A percentile compares a stretch with the other conserved stretches of the same genome.
Conservation (phyloP, 2,329 filamentous ascomycete species). For the Colletotrichum chrysophilum region DNA sequence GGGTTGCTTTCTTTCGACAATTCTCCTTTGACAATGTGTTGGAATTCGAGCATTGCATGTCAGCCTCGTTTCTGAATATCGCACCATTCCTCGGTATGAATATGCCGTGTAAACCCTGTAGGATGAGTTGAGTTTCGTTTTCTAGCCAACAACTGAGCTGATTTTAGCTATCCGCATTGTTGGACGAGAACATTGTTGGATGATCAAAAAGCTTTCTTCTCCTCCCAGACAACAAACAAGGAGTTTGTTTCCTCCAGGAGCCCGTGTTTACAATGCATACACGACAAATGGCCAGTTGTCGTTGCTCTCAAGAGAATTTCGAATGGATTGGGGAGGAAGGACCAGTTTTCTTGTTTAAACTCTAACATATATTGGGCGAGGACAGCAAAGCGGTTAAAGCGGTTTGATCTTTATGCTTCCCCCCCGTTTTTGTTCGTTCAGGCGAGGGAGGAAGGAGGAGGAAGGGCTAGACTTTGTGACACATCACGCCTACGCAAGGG, state of each 20-base stretch:
- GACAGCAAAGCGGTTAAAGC: neutral
- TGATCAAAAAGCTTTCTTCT: neutral
- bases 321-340: neutral
- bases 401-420: neutral
- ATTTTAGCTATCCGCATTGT: neutral
- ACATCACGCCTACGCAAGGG: neutral
- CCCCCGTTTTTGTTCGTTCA: neutral
- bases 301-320: neutral
- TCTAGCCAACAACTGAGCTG: neutral
- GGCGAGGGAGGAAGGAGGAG: neutral
- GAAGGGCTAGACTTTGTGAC: neutral
- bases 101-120: neutral
- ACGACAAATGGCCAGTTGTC: neutral
- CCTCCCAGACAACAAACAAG: neutral
- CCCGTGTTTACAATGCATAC: neutral
- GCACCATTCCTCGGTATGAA: neutral
- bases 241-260: neutral
- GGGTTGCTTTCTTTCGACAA: neutral
- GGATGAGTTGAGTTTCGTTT: neutral
- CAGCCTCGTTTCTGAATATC: neutral
- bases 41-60: neutral
- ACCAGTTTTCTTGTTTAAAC: neutral
- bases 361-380: neutral
- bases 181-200: neutral
- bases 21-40: neutral